These are phyloP conservation scores for Globisporangium megalacanthum DNA, from an alignment of 352 stramenopile genomes.

Conservation along the genomic window DNA sequence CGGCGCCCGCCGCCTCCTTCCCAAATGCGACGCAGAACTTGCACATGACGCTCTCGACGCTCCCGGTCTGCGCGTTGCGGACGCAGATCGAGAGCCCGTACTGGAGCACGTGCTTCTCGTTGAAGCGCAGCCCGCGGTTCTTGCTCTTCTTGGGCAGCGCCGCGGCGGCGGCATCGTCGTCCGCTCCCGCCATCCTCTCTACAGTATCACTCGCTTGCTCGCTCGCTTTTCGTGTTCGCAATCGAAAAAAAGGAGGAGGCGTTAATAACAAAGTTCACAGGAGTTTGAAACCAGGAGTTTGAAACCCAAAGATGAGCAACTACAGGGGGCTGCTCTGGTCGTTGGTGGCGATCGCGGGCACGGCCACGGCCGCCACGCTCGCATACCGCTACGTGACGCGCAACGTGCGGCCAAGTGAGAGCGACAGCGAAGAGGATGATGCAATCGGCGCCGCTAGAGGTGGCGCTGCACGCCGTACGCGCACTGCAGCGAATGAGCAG, in stretches of 20 bases:
- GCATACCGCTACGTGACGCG: conserved; percentile 64
- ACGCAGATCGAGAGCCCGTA: conserved; percentile 63
- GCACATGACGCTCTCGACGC: conserved; percentile 67
- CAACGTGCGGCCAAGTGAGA: conserved; percentile 15
- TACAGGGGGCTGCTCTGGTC: conserved; percentile 60
- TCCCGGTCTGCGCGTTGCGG: conserved; percentile 37
- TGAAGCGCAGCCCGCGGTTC: conserved; percentile 59
- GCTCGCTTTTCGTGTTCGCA: not conserved
- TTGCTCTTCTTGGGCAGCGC: conserved; percentile 36
- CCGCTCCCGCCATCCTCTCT: conserved; percentile 19
- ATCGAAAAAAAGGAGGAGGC: not conserved
- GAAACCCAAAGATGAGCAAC: conserved; percentile 20
- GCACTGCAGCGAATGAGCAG: not conserved
- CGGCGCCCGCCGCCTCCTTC: conserved; percentile 38
- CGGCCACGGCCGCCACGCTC: conserved; percentile 46
- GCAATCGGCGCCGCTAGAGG: not conserved
- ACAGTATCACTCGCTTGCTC: not conserved
- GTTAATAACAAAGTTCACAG: not conserved
- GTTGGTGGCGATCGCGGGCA: conserved; percentile 58
- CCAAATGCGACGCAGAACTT: conserved; percentile 73
- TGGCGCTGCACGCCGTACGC: not conserved
- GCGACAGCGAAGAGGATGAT: conserved; percentile 24
- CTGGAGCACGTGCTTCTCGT: conserved; percentile 64
- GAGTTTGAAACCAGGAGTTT: not conserved
- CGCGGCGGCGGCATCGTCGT: conserved; percentile 3